Conservation (phyloP, 2,329 filamentous ascomycete genomes). For the Clonostachys solani region DNA sequence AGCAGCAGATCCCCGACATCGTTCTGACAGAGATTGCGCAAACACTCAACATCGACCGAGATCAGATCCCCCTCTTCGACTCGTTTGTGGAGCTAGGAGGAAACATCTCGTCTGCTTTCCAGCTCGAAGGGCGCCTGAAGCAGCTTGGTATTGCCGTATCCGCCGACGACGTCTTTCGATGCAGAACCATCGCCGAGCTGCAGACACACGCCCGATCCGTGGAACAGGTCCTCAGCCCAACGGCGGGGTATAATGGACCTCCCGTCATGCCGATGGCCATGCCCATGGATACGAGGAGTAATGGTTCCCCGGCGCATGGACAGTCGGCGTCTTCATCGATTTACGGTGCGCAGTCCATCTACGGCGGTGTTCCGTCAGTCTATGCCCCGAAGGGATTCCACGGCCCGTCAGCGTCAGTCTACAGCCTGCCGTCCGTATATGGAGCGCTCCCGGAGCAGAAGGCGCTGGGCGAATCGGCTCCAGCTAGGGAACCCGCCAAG, state of each 20-base stretch:
- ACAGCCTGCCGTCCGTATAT: too few relatives aligned
- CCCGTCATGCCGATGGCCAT: neutral
- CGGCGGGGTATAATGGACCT: neutral
- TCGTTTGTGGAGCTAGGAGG: conserved; percentile 41
- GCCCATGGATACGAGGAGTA: neutral
- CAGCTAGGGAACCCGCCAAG: neutral
- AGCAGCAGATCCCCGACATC: too few relatives aligned
- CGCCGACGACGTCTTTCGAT: conserved; percentile 34
- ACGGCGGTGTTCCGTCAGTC: too few relatives aligned
- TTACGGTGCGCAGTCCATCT: too few relatives aligned
- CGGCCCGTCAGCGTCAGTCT: too few relatives aligned
- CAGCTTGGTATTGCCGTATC: conserved; percentile 19
- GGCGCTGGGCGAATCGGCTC: neutral
- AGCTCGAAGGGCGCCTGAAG: neutral
- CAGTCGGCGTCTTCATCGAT: neutral
- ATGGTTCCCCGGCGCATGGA: neutral
- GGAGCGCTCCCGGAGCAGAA: neutral
- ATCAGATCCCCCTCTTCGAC: conserved; percentile 26
- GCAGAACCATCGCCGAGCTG: conserved; percentile 37
- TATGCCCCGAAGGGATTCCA: neutral
- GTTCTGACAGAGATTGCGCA: conserved; percentile 10
- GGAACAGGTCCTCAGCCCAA: neutral
- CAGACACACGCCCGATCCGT: conserved; percentile 28
- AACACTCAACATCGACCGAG: conserved; percentile 24
- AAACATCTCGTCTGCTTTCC: conserved; percentile 13